A percentile compares a stretch with the other conserved stretches of the same genome.
Evolutionary conservation across 225 moss, liverwort and hornwort species (phyloP).

Genomic region (Marchantia polymorpha): DNA sequence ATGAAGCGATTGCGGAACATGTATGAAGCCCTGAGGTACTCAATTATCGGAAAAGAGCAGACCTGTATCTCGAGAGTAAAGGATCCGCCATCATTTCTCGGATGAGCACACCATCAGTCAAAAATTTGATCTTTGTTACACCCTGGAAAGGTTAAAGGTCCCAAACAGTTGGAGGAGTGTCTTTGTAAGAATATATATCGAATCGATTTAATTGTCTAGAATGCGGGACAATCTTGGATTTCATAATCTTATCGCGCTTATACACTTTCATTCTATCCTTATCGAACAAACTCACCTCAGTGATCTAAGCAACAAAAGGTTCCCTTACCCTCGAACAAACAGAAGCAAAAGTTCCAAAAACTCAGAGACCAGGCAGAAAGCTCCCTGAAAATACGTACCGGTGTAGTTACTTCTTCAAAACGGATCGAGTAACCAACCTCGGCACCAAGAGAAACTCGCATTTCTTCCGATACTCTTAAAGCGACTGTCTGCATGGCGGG

Average conservation of each 20-base stretch:
- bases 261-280: too few relatives aligned
- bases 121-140: constrained; percentile 86
- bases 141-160: constrained; percentile 37
- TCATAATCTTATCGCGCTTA: too few relatives aligned
- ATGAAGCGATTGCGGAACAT: too few relatives aligned
- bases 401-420: constrained; percentile 81
- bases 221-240: too few relatives aligned
- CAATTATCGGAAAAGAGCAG: not conserved
- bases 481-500: constrained; percentile 61
- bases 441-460: constrained; percentile 69
- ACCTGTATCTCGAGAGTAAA: constrained; percentile 74
- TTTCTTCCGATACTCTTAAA: constrained; percentile 89
- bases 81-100: constrained; percentile 99
- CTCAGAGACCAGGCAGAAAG: not conserved
- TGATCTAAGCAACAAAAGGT: too few relatives aligned
- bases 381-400: constrained; percentile 32
- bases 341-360: too few relatives aligned
- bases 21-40: too few relatives aligned
- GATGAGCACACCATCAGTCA: constrained; percentile 91
- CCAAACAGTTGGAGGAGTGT: not conserved
- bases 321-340: too few relatives aligned
- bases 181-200: not conserved
- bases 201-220: too few relatives aligned
- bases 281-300: too few relatives aligned
- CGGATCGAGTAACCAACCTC: constrained; percentile 92